phyloP scores from a whole-genome alignment of 371 early-diverging fungal genomes.

The Actinomortierella wolfii region DNA sequence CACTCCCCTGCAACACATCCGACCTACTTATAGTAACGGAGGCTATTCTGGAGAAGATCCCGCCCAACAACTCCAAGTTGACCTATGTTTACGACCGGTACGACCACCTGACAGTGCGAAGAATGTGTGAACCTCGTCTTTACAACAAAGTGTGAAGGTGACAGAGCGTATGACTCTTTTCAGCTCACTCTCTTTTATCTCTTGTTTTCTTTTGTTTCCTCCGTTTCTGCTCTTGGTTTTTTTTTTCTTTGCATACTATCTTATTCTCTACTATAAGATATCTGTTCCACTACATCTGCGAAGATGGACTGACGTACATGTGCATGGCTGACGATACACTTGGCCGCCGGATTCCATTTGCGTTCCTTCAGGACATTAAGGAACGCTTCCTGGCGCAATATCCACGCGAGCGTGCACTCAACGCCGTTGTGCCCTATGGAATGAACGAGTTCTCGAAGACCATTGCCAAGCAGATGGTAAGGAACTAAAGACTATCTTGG shows the following conservation, averaged over 20 bases:
- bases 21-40: conserved; percentile 67
- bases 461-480: conserved; percentile 82
- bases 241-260: conserved; percentile 2
- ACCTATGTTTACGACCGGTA: conserved; percentile 92
- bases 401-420: conserved; percentile 58
- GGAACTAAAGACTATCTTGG: too few relatives aligned
- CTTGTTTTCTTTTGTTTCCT: background rate
- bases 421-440: conserved; percentile 71
- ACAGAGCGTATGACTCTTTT: too few relatives aligned
- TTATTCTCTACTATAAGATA: too few relatives aligned
- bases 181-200: too few relatives aligned
- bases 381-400: conserved; percentile 67
- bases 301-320: conserved; percentile 82
- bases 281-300: conserved; percentile 88
- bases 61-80: conserved; percentile 86
- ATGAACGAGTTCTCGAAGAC: conserved; percentile 83
- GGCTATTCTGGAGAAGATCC: conserved; percentile 89
- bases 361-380: conserved; percentile 85
- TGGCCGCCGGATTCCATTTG: conserved; percentile 88
- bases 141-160: too few relatives aligned
- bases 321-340: conserved; percentile 91
- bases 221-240: background rate
- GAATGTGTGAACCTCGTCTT: too few relatives aligned
- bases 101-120: too few relatives aligned
- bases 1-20: background rate